Percentiles rank a stretch among this genome's conserved stretches.
Conservation (phyloP, 176 grass and related monocot genomes). For the Rhynchospora breviuscula region DNA sequence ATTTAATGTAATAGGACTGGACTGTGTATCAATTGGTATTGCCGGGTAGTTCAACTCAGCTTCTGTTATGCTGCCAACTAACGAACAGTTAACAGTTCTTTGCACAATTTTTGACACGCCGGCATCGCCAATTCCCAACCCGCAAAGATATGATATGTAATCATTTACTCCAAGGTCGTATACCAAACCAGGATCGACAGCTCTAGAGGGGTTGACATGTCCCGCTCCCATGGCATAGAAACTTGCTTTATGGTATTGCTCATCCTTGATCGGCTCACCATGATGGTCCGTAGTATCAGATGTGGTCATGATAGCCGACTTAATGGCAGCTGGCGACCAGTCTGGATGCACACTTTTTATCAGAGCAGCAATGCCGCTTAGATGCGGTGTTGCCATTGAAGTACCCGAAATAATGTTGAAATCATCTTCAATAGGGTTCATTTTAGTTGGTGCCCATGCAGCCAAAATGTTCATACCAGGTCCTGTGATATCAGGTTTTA, state of each 20-base stretch:
- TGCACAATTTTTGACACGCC: conserved; percentile 46
- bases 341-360: conserved; percentile 60
- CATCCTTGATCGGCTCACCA: conserved; percentile 56
- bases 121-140: conserved; percentile 46
- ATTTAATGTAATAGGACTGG: conserved; percentile 48
- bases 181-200: conserved; percentile 64
- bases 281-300: conserved; percentile 48
- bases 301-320: conserved; percentile 91
- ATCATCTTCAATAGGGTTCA: conserved; percentile 32
- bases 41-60: conserved; percentile 84
- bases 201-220: conserved; percentile 58
- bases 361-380: conserved; percentile 64
- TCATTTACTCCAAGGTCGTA: conserved; percentile 54
- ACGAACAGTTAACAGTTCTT: conserved; percentile 35
- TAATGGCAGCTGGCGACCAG: conserved; percentile 74
- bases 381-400: conserved; percentile 81
- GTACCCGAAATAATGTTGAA: conserved; percentile 80
- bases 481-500: conserved; percentile 83
- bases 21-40: conserved; percentile 42
- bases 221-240: conserved; percentile 86
- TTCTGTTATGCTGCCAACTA: conserved; percentile 43
- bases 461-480: conserved; percentile 89
- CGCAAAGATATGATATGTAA: conserved; percentile 74
- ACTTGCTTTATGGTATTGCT: conserved; percentile 61
- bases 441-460: conserved; percentile 54